Conservation (phyloP, 371 early-diverging fungal genomes). For the Mortierella sp. region DNA sequence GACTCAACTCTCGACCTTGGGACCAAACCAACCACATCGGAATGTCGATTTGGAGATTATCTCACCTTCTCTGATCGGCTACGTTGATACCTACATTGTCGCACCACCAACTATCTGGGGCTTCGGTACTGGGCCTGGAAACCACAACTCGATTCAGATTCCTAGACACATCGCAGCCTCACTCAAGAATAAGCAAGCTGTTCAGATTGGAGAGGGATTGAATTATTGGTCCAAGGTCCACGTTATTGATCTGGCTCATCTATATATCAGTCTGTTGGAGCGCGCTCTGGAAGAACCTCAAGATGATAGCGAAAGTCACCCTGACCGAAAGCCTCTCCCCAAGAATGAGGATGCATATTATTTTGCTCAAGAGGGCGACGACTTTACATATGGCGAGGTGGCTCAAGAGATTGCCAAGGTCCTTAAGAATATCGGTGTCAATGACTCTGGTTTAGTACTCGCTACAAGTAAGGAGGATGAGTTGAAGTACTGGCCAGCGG, state of each 20-base stretch:
- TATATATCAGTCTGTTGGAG: conserved; percentile 41
- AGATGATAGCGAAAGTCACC: conserved; percentile 5
- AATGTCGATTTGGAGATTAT: conserved; percentile 50
- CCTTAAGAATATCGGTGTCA: conserved; percentile 28
- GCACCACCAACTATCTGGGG: conserved; percentile 56
- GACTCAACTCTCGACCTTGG: conserved; percentile 34
- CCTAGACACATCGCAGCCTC: conserved; percentile 33
- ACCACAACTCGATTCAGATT: conserved; percentile 51
- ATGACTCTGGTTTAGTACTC: conserved; percentile 14
- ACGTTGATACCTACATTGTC: conserved; percentile 54
- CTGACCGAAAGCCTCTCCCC: conserved; percentile 13
- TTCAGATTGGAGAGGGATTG: conserved; percentile 49
- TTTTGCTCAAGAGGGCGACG: conserved; percentile 56
- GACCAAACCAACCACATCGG: conserved; percentile 43
- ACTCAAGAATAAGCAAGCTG: conserved; percentile 27
- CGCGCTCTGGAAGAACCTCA: conserved; percentile 48
- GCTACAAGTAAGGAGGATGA: conserved; percentile 22
- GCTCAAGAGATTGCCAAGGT: conserved; percentile 42
- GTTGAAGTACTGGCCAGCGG: conserved; percentile 14
- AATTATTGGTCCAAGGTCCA: conserved; percentile 58
- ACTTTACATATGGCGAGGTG: conserved; percentile 43
- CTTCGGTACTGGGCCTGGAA: conserved; percentile 43
- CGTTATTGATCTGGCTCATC: conserved; percentile 50
- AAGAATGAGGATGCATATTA: conserved; percentile 57
- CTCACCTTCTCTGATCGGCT: conserved; percentile 15